Evolutionary conservation across 441 rosid species (phyloP).

Genomic region (Euphorbia schlechtendalii): DNA sequence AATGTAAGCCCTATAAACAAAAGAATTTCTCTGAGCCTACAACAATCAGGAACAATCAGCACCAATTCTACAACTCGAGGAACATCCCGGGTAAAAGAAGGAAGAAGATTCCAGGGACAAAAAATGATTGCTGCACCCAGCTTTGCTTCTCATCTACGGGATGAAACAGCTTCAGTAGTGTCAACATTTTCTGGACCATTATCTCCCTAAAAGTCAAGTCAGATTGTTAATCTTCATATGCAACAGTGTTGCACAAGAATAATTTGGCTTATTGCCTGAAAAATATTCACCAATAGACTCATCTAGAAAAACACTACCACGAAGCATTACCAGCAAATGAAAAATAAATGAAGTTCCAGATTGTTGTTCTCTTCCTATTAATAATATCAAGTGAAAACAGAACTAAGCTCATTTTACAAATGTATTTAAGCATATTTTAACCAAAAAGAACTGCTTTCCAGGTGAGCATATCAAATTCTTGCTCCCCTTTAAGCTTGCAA

Average conservation of each 20-base stretch:
- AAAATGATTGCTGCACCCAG: constrained; percentile 32
- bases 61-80: background rate
- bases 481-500: background rate
- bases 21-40: background rate
- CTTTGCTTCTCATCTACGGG: constrained; percentile 36
- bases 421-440: constrained; percentile 5
- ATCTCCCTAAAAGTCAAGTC: constrained; percentile 42
- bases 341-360: constrained; percentile 4
- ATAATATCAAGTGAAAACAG: background rate
- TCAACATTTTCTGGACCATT: constrained; percentile 63
- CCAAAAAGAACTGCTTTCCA: constrained; percentile 2
- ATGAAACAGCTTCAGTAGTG: constrained; percentile 70
- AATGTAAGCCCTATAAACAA: constrained; percentile 29
- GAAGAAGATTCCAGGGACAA: constrained; percentile 32
- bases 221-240: constrained; percentile 10
- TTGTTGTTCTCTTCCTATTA: constrained; percentile 7
- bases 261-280: constrained; percentile 6
- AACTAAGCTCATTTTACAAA: constrained; percentile 12
- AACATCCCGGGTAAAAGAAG: constrained; percentile 28
- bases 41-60: background rate
- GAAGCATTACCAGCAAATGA: background rate
- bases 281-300: background rate
- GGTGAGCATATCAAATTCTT: background rate
- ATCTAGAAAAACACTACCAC: constrained; percentile 2
- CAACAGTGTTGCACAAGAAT: constrained; percentile 14